A percentile compares a stretch with the other conserved stretches of the same genome.
phyloP scores from a whole-genome alignment of 805 yeast genomes.

The Saturnispora quitensis region DNA sequence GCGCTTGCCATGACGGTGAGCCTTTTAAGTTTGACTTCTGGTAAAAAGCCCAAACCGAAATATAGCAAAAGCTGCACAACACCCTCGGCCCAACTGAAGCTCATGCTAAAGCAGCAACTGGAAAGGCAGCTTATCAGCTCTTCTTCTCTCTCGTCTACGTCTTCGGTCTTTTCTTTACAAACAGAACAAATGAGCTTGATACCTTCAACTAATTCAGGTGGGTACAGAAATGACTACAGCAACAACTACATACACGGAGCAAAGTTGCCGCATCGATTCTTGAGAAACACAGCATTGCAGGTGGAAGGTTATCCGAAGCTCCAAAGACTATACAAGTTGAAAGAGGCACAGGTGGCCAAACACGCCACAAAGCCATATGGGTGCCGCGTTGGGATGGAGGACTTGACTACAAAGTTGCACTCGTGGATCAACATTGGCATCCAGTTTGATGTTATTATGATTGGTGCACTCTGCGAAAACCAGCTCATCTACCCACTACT shows the following conservation, averaged over 20 bases:
- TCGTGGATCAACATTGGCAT: conserved; percentile 55
- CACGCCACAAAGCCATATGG: conserved; percentile 63
- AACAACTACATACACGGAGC: conserved; percentile 59
- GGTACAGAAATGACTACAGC: conserved; percentile 60
- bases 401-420: conserved; percentile 49
- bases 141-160: neutral
- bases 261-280: conserved; percentile 49
- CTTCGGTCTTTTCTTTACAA: neutral
- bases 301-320: conserved; percentile 83
- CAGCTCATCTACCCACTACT: conserved; percentile 58
- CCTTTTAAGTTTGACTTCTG: neutral
- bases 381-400: conserved; percentile 39
- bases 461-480: conserved; percentile 75
- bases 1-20: neutral
- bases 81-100: neutral
- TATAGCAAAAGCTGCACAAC: neutral
- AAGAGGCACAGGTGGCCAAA: conserved; percentile 44
- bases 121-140: neutral
- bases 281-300: conserved; percentile 57
- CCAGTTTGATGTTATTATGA: conserved; percentile 84
- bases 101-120: neutral
- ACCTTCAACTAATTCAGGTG: neutral
- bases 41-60: neutral
- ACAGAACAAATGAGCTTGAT: neutral
- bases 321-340: conserved; percentile 56